Base-by-base conservation (phyloP, 1,284 basidiomycete genomes). In the Dichomitus squalens region DNA sequence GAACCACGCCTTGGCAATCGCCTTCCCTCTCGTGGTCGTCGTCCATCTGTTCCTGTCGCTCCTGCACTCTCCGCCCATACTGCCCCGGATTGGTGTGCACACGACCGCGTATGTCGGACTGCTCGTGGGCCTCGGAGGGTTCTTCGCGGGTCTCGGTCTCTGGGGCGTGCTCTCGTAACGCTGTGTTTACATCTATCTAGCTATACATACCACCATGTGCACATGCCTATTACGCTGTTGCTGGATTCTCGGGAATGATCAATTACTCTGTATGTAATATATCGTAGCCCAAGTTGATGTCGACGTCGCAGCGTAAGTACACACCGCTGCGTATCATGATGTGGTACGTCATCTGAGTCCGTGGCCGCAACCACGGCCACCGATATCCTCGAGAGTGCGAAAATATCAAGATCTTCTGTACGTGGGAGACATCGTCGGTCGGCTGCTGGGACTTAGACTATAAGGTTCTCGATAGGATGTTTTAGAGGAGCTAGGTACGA, bases 31-130 rank as follows among this genome's bases (percentile, higher is more conserved):
- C 5, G 75, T 87, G 27, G 67, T 82, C 43, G 40, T 78, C 6
- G 65, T 86, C 14, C 84, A 87, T 49, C 70, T 79, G 12, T 64
- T 77, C 34, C 76, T 90, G 20, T 75, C 80, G 5, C 70, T 85
- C 8, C 73, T 89, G 43, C 85, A 90, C 59, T 83, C 86, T 0
- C 82, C 87, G 0, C 71, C 78, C 44, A 72, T 89, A 23, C 75
- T 92, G 9, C 84, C 88, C 0, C 77, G 80, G 33, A 77, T 90
- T 23, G 89, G 89, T 3, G 78, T 90, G 33, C 89, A 88, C 51
- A 83, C 82, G 0, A 85, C 84, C 29, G 87, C 87, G 18, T 92
- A 90, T 68, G 75, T 85, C 7, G 82, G 82, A 16, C 74, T 84
- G 47, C 68, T 92, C 21, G 76, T 87, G 7, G 84, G 84, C 0